phyloP scores from a whole-genome alignment of 257 asterid species.

The Coffea canephora region DNA sequence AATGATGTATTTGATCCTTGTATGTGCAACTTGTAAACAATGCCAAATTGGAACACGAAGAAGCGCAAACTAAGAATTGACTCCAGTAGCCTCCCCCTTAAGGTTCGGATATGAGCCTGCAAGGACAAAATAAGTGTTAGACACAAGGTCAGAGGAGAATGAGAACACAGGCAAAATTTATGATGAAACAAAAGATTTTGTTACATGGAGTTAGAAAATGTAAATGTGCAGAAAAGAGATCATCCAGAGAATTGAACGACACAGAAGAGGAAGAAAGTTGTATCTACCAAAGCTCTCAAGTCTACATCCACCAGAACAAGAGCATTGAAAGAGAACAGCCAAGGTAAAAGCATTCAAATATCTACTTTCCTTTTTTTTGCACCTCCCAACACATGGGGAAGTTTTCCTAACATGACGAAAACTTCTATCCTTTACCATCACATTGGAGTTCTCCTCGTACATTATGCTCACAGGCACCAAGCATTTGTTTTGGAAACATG shows the following conservation, averaged over 20 bases:
- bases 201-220: not conserved
- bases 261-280: not conserved
- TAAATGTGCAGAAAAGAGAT: not conserved
- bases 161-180: not conserved
- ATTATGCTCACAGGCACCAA: not conserved
- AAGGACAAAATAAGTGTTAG: constrained; percentile 16
- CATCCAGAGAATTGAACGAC: not conserved
- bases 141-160: not conserved
- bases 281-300: not conserved
- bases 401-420: too few species aligned
- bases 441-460: not conserved
- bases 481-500: not conserved
- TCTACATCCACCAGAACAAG: not conserved
- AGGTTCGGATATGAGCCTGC: constrained; percentile 93
- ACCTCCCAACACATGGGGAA: too few species aligned
- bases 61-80: constrained; percentile 87
- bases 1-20: constrained; percentile 74
- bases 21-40: constrained; percentile 72
- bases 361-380: too few species aligned
- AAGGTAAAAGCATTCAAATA: not conserved
- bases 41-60: constrained; percentile 90
- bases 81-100: constrained; percentile 89
- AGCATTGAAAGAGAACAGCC: not conserved
- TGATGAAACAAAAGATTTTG: not conserved
- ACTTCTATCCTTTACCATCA: too few species aligned